Evolutionary conservation across 179 eudicot species (phyloP), one percentile per base, ranked within the genome.

Genomic region (Spinacia oleracea): DNA sequence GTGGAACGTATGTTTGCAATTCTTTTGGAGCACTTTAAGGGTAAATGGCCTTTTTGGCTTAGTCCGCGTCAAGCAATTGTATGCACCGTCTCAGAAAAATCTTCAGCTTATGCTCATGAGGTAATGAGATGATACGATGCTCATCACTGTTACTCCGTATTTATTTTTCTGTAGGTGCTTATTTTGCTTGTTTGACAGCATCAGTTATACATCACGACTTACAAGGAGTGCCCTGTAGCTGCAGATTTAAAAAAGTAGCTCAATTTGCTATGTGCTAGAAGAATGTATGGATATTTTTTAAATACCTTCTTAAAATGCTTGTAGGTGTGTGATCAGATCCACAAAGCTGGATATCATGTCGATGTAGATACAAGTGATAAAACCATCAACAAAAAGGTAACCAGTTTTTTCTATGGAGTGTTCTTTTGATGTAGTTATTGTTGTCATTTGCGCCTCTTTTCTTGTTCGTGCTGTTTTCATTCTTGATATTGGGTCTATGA

Each of bases 1-100:
- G 98, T 96, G 79, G 98, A 96, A 81, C 87, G 98, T 32, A 91
- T 96, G 98, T 87, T 93, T 86, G 99, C 98, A 38, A 92, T 96
- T 79, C 93, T 96, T 25, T 81, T 96, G 85, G 99, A 96, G 85
- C 99, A 96, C 83, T 91, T 86, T 68, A 93, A 96, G 82, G 99
- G 98, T 51, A 96, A 93, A 83, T 93, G 98, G 98, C 99, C 99
- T 16, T 90, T 96, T 81, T 96, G 98, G 98, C 91, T 91, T 18
- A 96, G 98, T 81, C 99, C 99, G 5, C 92, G 99, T 58, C 99
- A 96, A 84, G 89, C 91, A 65, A 91, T 93, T 46, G 97, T 96
- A 74, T 91, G 97, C 86, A 92, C 93, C 50, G 96, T 96, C 11
- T 93, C 99, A 14, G 94, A 89, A 84, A 93, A 88, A 87, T 91